These are phyloP conservation scores for Pleoardoris graminearum DNA, from an alignment of 2,329 filamentous ascomycete species.

Conservation along the genomic window DNA sequence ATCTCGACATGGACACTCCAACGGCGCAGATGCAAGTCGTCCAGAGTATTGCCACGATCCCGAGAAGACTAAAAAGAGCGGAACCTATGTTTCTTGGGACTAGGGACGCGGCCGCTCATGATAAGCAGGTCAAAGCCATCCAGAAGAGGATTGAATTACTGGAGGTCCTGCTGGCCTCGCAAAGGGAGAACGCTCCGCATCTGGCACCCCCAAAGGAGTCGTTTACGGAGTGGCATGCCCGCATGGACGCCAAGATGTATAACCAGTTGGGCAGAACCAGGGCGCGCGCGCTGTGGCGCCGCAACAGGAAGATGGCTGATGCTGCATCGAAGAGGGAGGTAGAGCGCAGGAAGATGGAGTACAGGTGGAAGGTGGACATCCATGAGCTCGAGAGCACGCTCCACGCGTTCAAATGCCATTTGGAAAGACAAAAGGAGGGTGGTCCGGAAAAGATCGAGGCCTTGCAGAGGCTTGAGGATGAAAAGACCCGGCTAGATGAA, in stretches of 20 bases:
- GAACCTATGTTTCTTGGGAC: neutral
- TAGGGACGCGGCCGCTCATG: neutral
- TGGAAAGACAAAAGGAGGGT: neutral
- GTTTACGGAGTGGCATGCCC: neutral
- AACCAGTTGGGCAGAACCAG: neutral
- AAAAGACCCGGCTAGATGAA: neutral
- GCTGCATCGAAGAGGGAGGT: neutral
- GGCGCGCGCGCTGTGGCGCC: conserved; percentile 4
- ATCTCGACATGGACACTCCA: neutral
- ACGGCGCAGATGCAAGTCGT: neutral
- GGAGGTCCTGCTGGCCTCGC: neutral
- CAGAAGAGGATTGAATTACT: neutral
- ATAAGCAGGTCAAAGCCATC: neutral
- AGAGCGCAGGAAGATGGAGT: neutral
- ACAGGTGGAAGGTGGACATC: neutral
- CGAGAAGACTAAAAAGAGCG: neutral
- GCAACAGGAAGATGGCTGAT: conserved; percentile 8
- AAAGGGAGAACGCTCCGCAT: neutral
- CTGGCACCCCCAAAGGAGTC: neutral
- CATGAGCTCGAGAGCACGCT: conserved; percentile 5
- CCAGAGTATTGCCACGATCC: neutral
- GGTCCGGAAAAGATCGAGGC: neutral
- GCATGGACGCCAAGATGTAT: neutral
- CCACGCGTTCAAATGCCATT: neutral
- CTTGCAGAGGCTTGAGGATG: neutral